Conservation (phyloP, 2,329 filamentous ascomycete genomes). For the Stagonosporopsis cucurbitacearum region DNA sequence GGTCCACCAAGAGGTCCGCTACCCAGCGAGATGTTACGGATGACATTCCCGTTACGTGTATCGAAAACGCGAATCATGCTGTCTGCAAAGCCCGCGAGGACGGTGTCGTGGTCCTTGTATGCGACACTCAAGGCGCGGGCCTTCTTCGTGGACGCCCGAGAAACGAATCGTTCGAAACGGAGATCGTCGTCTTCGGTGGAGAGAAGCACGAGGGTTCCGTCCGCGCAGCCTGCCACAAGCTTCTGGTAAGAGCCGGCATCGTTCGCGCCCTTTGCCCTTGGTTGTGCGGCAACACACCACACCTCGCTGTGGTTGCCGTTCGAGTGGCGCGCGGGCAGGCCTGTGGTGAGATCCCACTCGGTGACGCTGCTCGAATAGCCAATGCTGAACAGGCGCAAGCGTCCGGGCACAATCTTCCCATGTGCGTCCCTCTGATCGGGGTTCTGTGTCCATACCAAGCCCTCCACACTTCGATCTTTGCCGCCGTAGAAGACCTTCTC, state of each 20-base stretch:
- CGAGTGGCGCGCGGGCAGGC: constrained; percentile 78
- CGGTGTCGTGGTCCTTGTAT: constrained; percentile 82
- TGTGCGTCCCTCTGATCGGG: constrained; percentile 70
- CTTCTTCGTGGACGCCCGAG: constrained; percentile 80
- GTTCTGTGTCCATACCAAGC: constrained; percentile 89
- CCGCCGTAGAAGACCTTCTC: constrained; percentile 86
- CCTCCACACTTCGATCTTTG: constrained; percentile 85
- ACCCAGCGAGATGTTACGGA: constrained; percentile 86
- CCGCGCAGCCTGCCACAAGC: constrained; percentile 86
- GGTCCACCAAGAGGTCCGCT: constrained; percentile 76
- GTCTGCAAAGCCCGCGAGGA: constrained; percentile 94
- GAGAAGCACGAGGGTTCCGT: constrained; percentile 86
- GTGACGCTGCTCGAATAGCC: constrained; percentile 91
- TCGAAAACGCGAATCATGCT: constrained; percentile 93
- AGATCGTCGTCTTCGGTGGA: constrained; percentile 85
- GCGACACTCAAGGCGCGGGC: constrained; percentile 88
- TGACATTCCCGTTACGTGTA: constrained; percentile 74
- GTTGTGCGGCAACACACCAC: constrained; percentile 94
- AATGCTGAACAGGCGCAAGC: constrained; percentile 90
- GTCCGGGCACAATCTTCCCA: constrained; percentile 69
- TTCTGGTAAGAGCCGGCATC: constrained; percentile 56
- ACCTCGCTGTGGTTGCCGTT: constrained; percentile 95
- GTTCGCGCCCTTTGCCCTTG: constrained; percentile 55
- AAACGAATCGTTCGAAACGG: constrained; percentile 76
- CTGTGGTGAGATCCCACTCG: constrained; percentile 90